A percentile compares a stretch with the other conserved stretches of the same genome.
phyloP scores from a whole-genome alignment of 73 alveolate species.

The Paramecium tetraurelia region DNA sequence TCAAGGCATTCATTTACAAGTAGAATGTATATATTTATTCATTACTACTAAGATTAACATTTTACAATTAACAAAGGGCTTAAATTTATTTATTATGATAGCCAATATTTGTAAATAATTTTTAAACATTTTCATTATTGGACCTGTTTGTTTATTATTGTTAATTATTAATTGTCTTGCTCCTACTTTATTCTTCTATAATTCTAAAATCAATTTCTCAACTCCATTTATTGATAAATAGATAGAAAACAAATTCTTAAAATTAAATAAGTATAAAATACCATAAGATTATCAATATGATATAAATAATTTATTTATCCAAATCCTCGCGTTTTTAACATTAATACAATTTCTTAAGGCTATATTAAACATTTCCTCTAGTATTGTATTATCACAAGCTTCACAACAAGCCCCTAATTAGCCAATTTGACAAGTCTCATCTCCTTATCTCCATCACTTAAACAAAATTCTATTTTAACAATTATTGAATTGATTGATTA shows the following conservation, averaged over 20 bases:
- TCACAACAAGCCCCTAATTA: slow-evolving; percentile 49
- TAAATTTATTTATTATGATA: neutral
- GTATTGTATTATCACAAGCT: slow-evolving; percentile 2
- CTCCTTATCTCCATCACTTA: slow-evolving; percentile 43
- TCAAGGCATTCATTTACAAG: neutral
- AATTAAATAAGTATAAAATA: neutral
- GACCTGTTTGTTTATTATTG: neutral
- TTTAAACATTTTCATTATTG: slow-evolving; percentile 37
- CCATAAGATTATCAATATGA: neutral
- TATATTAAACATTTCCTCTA: slow-evolving; percentile 10
- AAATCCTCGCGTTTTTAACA: slow-evolving; percentile 5
- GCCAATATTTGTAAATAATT: slow-evolving; percentile 16
- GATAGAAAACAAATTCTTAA: neutral
- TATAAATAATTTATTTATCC: neutral
- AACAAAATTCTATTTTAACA: neutral
- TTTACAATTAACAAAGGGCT: neutral
- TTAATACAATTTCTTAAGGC: neutral
- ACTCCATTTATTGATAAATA: neutral
- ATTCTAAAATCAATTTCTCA: neutral
- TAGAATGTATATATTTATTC: neutral
- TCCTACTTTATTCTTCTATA: neutral
- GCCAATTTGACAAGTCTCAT: neutral
- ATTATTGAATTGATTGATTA: no score
- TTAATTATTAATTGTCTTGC: neutral
- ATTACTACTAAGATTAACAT: neutral